phyloP scores from a whole-genome alignment of 1,284 basidiomycete species.

The Psilocybe mexicana region DNA sequence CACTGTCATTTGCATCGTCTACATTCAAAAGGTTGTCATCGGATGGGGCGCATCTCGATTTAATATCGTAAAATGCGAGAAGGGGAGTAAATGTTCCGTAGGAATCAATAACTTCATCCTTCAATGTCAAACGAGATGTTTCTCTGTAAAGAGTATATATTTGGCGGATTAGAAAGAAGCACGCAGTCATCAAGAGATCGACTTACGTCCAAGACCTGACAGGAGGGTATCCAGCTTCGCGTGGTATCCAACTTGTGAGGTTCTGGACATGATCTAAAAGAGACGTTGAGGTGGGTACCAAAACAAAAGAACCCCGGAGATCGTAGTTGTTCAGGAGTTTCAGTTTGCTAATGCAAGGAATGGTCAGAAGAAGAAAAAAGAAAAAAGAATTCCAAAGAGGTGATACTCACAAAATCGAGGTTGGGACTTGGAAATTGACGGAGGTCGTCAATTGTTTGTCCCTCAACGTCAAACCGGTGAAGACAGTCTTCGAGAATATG shows the following conservation, averaged over 20 bases:
- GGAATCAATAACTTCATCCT: constrained; percentile 31
- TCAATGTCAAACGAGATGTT: constrained; percentile 11
- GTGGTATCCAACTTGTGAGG: constrained; percentile 2
- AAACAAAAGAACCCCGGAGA: neutral
- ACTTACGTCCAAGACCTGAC: neutral
- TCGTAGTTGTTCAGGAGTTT: constrained; percentile 22
- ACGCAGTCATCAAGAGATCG: no score
- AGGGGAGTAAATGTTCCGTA: constrained; percentile 34
- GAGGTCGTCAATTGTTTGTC: constrained; percentile 25
- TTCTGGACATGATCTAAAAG: neutral
- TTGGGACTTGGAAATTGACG: constrained; percentile 29
- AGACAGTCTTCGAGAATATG: constrained; percentile 32
- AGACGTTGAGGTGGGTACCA: neutral
- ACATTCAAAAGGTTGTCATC: neutral
- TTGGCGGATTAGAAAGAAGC: neutral
- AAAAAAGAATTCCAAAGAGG: neutral
- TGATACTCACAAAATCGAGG: constrained; percentile 30
- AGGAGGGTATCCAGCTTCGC: neutral
- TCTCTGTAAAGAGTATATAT: neutral
- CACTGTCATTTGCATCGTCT: neutral
- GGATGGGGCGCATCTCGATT: constrained; percentile 20
- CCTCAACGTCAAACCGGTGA: constrained; percentile 27
- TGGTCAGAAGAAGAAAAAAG: neutral
- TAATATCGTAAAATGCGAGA: constrained; percentile 29
- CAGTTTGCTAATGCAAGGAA: constrained; percentile 15